These are phyloP conservation scores for Claviceps digitariae DNA, from an alignment of 2,329 filamentous ascomycete species.

Conservation along the genomic window DNA sequence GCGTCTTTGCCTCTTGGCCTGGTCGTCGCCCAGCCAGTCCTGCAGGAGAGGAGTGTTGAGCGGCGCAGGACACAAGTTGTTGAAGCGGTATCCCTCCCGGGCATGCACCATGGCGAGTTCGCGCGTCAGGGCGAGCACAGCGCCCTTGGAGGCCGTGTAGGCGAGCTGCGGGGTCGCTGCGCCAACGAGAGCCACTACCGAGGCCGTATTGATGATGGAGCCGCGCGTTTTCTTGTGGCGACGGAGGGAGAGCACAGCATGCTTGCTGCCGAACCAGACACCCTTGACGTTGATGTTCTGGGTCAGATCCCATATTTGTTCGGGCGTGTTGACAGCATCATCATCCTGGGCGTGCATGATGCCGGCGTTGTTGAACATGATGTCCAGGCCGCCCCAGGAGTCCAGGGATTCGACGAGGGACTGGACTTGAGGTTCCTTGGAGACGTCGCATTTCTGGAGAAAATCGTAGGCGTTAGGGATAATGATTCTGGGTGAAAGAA, in stretches of 20 bases:
- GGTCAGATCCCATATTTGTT: constrained; percentile 88
- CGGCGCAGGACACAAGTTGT: constrained; percentile 78
- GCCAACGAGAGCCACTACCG: constrained; percentile 75
- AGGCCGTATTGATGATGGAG: constrained; percentile 86
- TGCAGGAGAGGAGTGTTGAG: constrained; percentile 86
- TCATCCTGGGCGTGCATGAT: constrained; percentile 85
- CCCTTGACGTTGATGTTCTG: constrained; percentile 95
- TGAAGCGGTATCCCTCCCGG: constrained; percentile 78
- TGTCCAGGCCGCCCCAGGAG: constrained; percentile 72
- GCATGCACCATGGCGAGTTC: constrained; percentile 89
- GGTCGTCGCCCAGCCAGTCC: constrained; percentile 84
- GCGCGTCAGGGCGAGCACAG: constrained; percentile 77
- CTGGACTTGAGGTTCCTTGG: constrained; percentile 68
- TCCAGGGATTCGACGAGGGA: constrained; percentile 64
- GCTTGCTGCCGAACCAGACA: constrained; percentile 93
- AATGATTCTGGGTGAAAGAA: background rate
- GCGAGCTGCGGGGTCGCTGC: constrained; percentile 80
- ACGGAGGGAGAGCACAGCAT: constrained; percentile 71
- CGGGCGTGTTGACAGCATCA: constrained; percentile 70
- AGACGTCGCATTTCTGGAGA: constrained; percentile 52
- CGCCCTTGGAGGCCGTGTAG: constrained; percentile 89
- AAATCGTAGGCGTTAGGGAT: background rate
- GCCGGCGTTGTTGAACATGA: constrained; percentile 95
- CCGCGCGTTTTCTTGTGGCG: constrained; percentile 65
- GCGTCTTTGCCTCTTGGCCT: constrained; percentile 64